Evolutionary conservation across 1,284 basidiomycete species (phyloP).

Genomic region (Pseudozyma tsukubaensis): DNA sequence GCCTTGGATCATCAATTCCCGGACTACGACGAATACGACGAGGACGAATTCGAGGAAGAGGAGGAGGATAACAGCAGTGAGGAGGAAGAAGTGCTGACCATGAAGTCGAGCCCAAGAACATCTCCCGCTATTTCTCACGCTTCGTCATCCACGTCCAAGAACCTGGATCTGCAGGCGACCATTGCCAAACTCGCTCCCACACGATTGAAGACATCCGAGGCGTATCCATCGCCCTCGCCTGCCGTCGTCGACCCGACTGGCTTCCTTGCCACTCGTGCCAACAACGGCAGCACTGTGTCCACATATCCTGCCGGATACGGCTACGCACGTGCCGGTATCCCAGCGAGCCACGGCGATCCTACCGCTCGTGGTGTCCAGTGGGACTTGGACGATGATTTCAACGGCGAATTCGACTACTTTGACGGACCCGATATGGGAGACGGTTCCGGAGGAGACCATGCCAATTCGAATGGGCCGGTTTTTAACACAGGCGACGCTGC

Average conservation of each 20-base stretch:
- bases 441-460: constrained; percentile 26
- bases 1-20: constrained; percentile 75
- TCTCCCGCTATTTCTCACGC: constrained; percentile 49
- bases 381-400: constrained; percentile 71
- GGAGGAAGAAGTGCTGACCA: constrained; percentile 71
- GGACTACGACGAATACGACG: constrained; percentile 61
- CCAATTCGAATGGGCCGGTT: constrained; percentile 38
- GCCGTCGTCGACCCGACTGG: constrained; percentile 75
- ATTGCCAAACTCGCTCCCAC: constrained; percentile 96
- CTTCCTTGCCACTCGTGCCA: constrained; percentile 48
- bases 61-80: constrained; percentile 72
- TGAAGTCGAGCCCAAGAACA: constrained; percentile 54
- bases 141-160: constrained; percentile 32
- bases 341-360: constrained; percentile 32
- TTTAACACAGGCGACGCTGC: constrained; percentile 56
- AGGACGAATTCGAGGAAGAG: constrained; percentile 70
- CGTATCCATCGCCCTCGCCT: constrained; percentile 70
- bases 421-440: constrained; percentile 73
- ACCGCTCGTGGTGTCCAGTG: constrained; percentile 58
- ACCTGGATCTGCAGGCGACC: constrained; percentile 30
- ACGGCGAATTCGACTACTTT: constrained; percentile 77
- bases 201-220: constrained; percentile 80
- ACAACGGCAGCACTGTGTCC: constrained; percentile 42
- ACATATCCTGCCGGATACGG: constrained; percentile 46
- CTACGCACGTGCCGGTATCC: constrained; percentile 38